Percentiles rank a stretch among this genome's conserved stretches.
Conservation (phyloP, 2,329 filamentous ascomycete species). For the Botrytis galanthina region DNA sequence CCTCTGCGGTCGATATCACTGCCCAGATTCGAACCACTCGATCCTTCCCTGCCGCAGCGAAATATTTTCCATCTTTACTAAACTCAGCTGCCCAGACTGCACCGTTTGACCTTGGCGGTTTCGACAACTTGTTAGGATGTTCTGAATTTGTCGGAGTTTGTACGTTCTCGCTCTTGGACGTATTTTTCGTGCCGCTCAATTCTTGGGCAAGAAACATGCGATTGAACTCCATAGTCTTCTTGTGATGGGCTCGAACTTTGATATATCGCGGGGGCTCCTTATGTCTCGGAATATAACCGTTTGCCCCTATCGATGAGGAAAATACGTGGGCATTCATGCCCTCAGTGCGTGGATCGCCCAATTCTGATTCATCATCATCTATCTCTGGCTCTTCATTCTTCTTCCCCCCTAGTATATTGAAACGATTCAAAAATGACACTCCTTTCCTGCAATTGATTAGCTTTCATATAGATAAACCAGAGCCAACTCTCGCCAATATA, state of each 20-base stretch:
- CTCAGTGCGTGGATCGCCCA: slow-evolving; percentile 66
- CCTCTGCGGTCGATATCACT: slow-evolving; percentile 78
- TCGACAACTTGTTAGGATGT: slow-evolving; percentile 29
- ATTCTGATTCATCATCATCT: slow-evolving; percentile 65
- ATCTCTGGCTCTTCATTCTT: slow-evolving; percentile 61
- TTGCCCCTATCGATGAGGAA: slow-evolving; percentile 65
- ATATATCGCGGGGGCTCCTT: slow-evolving; percentile 91
- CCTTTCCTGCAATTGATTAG: slow-evolving; percentile 62
- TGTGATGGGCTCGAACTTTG: slow-evolving; percentile 76
- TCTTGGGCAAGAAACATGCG: slow-evolving; percentile 90
- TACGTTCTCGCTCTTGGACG: slow-evolving; percentile 36
- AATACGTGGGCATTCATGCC: slow-evolving; percentile 83
- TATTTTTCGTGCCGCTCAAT: slow-evolving; percentile 59
- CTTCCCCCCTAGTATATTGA: slow-evolving; percentile 70
- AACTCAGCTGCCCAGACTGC: slow-evolving; percentile 94
- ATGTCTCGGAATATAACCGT: slow-evolving; percentile 79
- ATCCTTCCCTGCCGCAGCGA: slow-evolving; percentile 92
- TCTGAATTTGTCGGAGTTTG: slow-evolving; percentile 31
- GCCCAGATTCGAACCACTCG: slow-evolving; percentile 83
- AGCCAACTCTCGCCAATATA: neutral
- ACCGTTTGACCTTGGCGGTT: slow-evolving; percentile 43
- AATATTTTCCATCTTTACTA: slow-evolving; percentile 84
- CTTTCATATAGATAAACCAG: slow-evolving; percentile 10
- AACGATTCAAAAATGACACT: slow-evolving; percentile 83
- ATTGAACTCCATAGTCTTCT: slow-evolving; percentile 79